Percentiles rank a stretch among this genome's conserved stretches.
Evolutionary conservation across 371 early-diverging fungal species (phyloP).

Genomic region (Lichtheimia hyalospora): DNA sequence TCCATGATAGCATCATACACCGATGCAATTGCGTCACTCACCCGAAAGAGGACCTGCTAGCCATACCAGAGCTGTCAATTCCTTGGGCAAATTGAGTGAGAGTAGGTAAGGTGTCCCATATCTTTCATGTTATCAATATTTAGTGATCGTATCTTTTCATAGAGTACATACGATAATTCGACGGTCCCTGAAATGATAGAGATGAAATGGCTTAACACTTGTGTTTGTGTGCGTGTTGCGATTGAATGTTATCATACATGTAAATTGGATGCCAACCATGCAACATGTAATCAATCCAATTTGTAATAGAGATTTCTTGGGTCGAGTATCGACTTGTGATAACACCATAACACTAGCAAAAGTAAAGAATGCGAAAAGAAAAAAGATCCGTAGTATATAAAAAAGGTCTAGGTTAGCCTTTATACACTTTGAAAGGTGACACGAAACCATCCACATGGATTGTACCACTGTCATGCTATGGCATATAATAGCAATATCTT

Average conservation of each 20-base stretch:
- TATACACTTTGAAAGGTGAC: background rate
- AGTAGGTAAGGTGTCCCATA: constrained; percentile 80
- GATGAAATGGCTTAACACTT: background rate
- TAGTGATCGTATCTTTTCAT: background rate
- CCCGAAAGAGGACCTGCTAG: constrained; percentile 83
- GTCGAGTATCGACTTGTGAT: background rate
- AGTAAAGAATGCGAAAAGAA: background rate
- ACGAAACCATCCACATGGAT: no score
- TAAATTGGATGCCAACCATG: constrained; percentile 7
- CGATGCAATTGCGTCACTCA: constrained; percentile 18
- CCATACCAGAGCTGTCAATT: constrained; percentile 73
- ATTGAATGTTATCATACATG: constrained; percentile 3
- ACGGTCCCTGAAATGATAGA: constrained; percentile 41
- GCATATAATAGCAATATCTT: no score
- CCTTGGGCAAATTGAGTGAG: constrained; percentile 64
- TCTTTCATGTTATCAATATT: no score
- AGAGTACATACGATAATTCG: constrained; percentile 46
- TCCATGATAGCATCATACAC: background rate
- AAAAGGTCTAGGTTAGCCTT: no score
- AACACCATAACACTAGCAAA: background rate
- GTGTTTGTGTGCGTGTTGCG: no score
- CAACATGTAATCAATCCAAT: background rate
- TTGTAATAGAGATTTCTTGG: background rate
- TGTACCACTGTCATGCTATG: no score
- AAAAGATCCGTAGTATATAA: background rate